Base-by-base conservation (phyloP, 2,329 filamentous ascomycete genomes). In the Beauveria scarabaeidicola region DNA sequence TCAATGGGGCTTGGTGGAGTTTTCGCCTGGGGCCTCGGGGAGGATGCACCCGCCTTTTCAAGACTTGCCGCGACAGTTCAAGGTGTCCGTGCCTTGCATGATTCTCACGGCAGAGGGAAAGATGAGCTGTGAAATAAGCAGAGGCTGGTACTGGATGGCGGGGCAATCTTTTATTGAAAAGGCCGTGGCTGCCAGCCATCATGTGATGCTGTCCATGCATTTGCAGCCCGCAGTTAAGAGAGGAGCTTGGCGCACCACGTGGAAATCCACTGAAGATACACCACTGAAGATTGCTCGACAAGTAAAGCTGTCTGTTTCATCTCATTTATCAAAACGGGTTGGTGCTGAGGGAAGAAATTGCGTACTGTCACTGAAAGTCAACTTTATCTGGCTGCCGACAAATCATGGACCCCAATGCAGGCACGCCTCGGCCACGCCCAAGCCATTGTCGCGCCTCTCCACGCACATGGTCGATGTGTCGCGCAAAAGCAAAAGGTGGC, bases 1-100 rank as follows among this genome's bases (percentile, higher is more conserved):
- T 74, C 75, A 36, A 78, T 80, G 67, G 70, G 74, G 1, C 69
- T 91, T 0, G 87, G 88, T 1, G 88, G 89, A 17, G 82, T 89
- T 5, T 90, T 91, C 78, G 87, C 87, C 0, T 91, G 87, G 88
- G 87, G 85, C 21, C 67, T 91, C 61, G 88, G 86, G 2, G 87
- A 91, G 71, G 88, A 91, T 61, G 79, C 75, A 2, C 74, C 76
- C 1, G 58, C 66, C 3, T 82, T 76, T 61, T 64, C 67, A 21
- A 77, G 77, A 58, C 68, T 81, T 11, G 63, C 63, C 38, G 74
- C 74, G 4, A 74, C 72, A 6, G 36, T 68, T 8, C 60, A 68
- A 7, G 65, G 61, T 23, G 53, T 73, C 48, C 57, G 61, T 21
- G 51, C 55, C n/a, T 53, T 65, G 23, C 32, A 62, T 6, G 36